phyloP scores from a whole-genome alignment of 768 basidiomycete genomes.

The Mycena rosella region DNA sequence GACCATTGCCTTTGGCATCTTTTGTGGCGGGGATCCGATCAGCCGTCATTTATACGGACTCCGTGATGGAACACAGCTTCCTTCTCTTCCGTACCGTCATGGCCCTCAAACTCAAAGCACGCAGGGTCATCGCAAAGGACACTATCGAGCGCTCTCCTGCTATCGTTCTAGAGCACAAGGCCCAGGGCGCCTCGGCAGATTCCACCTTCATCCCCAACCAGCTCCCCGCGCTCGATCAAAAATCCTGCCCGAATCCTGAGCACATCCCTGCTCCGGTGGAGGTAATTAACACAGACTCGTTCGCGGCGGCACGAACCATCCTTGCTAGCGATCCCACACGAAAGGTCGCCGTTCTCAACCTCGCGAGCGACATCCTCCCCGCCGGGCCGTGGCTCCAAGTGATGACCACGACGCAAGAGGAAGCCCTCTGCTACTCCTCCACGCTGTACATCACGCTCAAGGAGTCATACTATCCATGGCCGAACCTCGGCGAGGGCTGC shows the following conservation, averaged over 20 bases:
- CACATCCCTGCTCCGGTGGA: constrained; percentile 37
- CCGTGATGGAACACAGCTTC: constrained; percentile 7
- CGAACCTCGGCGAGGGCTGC: constrained; percentile 57
- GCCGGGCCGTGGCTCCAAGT: constrained; percentile 28
- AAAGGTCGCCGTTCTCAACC: constrained; percentile 53
- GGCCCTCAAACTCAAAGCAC: constrained; percentile 2
- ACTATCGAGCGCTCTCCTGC: constrained; percentile 30
- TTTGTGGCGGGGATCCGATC: neutral
- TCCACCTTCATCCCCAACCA: constrained; percentile 46
- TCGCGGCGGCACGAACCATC: constrained; percentile 50
- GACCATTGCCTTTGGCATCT: no score
- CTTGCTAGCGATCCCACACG: constrained; percentile 44
- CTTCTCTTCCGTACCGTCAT: constrained; percentile 18
- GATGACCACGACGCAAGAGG: constrained; percentile 50
- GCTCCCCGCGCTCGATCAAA: constrained; percentile 42
- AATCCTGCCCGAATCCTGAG: constrained; percentile 29
- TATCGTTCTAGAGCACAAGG: constrained; percentile 43
- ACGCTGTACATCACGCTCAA: constrained; percentile 59
- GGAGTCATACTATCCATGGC: constrained; percentile 59
- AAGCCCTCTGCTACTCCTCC: constrained; percentile 63
- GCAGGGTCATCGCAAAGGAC: constrained; percentile 22
- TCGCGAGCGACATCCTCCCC: constrained; percentile 52
- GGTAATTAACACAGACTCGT: constrained; percentile 54
- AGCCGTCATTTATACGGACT: neutral
- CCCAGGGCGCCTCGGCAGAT: constrained; percentile 47